Evolutionary conservation across 805 yeast species (phyloP).

Genomic region (Candida manassasensis): DNA sequence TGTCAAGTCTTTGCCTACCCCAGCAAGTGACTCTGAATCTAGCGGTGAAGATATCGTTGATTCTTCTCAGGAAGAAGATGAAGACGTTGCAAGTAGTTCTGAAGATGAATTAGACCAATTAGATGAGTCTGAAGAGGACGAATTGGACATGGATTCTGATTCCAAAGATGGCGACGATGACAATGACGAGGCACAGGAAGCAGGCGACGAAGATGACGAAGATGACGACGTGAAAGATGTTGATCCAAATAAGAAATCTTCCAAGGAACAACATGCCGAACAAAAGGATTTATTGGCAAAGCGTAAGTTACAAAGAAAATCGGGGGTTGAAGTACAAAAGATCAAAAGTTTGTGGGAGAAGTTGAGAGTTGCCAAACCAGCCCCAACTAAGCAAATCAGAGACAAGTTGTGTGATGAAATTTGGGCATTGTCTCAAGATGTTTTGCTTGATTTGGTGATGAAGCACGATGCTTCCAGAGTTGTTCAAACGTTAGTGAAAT

Average conservation of each 20-base stretch:
- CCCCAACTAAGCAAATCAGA: constrained; percentile 71
- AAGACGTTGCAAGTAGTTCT: constrained; percentile 20
- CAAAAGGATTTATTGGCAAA: constrained; percentile 75
- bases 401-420: constrained; percentile 76
- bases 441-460: constrained; percentile 76
- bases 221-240: constrained; percentile 14
- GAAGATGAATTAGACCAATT: constrained; percentile 21
- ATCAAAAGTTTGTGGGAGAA: constrained; percentile 90
- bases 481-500: constrained; percentile 88
- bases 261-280: constrained; percentile 73
- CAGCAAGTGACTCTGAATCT: constrained; percentile 12
- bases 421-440: constrained; percentile 77
- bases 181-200: constrained; percentile 17
- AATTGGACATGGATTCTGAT: constrained; percentile 14
- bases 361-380: constrained; percentile 78
- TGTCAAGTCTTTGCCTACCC: constrained; percentile 22
- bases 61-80: constrained; percentile 17
- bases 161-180: constrained; percentile 16
- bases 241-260: constrained; percentile 46
- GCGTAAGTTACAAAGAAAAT: constrained; percentile 79
- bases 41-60: constrained; percentile 12
- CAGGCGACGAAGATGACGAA: constrained; percentile 23
- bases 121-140: constrained; percentile 23
- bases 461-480: constrained; percentile 97
- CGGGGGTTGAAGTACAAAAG: constrained; percentile 81